Conservation (phyloP, 768 basidiomycete genomes). For the Asterophora lycoperdoides region DNA sequence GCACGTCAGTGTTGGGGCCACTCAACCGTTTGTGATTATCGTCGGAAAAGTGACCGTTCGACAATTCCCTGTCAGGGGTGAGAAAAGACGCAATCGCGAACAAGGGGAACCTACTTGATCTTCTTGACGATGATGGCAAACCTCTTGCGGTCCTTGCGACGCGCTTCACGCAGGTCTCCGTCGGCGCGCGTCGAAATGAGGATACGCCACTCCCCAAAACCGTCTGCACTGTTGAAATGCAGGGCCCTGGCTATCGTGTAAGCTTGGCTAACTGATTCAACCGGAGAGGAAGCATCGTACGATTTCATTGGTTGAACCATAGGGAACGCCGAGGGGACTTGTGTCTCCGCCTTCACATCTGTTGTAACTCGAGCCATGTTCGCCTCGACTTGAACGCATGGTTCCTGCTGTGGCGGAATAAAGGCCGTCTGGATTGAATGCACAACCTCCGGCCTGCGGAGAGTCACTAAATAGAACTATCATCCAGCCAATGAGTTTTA, state of each 20-base stretch:
- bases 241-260: slow-evolving; percentile 32
- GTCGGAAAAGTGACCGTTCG: slow-evolving; percentile 26
- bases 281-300: slow-evolving; percentile 16
- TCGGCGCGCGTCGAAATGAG: slow-evolving; percentile 50
- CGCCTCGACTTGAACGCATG: background rate
- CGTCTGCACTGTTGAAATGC: slow-evolving; percentile 53
- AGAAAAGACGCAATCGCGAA: background rate
- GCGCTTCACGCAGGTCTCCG: slow-evolving; percentile 43
- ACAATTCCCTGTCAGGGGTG: slow-evolving; percentile 51
- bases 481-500: background rate
- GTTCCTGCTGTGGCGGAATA: slow-evolving; percentile 7
- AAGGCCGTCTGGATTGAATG: slow-evolving; percentile 15
- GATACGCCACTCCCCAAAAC: slow-evolving; percentile 64
- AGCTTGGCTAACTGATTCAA: background rate
- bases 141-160: slow-evolving; percentile 38
- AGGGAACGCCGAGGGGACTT: slow-evolving; percentile 32
- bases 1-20: slow-evolving; percentile 10
- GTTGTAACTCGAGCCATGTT: background rate
- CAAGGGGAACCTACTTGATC: slow-evolving; percentile 44
- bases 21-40: slow-evolving; percentile 15
- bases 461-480: slow-evolving; percentile 17
- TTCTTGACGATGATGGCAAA: slow-evolving; percentile 62
- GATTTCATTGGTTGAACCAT: slow-evolving; percentile 56
- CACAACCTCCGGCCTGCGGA: slow-evolving; percentile 13
- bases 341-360: background rate